These are phyloP conservation scores for Fusarium protoensiforme DNA, from an alignment of 2,329 filamentous ascomycete species.

Conservation along the genomic window DNA sequence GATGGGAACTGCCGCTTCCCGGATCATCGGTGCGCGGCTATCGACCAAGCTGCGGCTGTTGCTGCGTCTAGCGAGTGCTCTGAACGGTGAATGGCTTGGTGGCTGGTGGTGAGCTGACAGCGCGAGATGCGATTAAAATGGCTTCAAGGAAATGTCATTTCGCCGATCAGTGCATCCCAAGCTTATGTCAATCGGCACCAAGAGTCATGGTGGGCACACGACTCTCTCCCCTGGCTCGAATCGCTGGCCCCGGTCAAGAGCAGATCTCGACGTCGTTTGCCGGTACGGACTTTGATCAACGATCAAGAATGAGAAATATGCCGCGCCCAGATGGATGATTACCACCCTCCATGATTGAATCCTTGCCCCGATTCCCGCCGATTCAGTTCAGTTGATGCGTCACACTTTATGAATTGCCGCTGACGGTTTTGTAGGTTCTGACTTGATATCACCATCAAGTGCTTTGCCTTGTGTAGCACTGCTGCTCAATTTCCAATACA, in stretches of 20 bases:
- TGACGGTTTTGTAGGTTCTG: not conserved
- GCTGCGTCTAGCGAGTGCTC: conserved; percentile 5
- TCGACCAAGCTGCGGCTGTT: conserved; percentile 14
- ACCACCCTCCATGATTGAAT: not conserved
- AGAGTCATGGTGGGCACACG: not conserved
- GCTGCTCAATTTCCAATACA: not conserved
- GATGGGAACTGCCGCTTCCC: conserved; percentile 9
- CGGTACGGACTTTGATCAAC: not conserved
- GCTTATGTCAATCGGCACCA: not conserved
- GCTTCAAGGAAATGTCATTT: not conserved
- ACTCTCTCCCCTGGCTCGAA: not conserved
- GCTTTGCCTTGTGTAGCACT: not conserved
- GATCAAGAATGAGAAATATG: conserved; percentile 20
- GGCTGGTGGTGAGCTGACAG: conserved; percentile 7
- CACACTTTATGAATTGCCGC: not conserved
- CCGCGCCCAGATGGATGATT: not conserved
- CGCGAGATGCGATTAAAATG: not conserved
- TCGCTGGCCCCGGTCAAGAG: conserved; percentile 1
- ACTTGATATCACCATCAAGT: not conserved
- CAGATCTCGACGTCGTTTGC: conserved; percentile 10
- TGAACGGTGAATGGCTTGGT: conserved; percentile 7
- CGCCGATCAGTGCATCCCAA: not conserved
- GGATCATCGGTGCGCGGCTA: conserved; percentile 15
- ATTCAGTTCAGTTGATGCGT: not conserved
- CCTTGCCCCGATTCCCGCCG: not conserved